phyloP scores from a whole-genome alignment of 805 yeast genomes.

The Candida succiphila region DNA sequence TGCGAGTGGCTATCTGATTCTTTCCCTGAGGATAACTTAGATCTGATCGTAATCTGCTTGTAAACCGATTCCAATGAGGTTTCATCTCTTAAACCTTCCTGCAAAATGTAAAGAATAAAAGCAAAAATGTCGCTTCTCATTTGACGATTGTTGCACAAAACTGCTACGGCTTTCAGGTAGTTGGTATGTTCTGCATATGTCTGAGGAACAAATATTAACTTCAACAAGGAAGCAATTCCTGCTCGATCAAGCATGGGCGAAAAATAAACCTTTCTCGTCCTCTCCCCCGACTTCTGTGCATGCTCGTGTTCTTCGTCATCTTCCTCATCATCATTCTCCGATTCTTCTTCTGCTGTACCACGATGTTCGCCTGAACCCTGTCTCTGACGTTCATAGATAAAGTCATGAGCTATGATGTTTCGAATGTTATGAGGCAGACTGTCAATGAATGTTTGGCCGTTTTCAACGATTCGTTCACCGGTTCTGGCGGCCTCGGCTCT shows the following conservation, averaged over 20 bases:
- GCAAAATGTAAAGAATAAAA: constrained; percentile 54
- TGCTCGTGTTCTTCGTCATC: constrained; percentile 13
- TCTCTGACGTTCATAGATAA: background rate
- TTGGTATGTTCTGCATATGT: constrained; percentile 50
- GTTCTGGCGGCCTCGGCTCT: constrained; percentile 40
- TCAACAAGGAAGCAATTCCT: constrained; percentile 65
- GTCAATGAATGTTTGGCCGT: constrained; percentile 71
- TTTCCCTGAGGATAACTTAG: background rate
- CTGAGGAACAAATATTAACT: constrained; percentile 67
- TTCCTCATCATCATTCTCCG: constrained; percentile 4
- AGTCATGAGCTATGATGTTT: background rate
- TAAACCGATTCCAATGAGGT: constrained; percentile 54
- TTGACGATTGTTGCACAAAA: constrained; percentile 67
- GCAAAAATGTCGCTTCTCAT: constrained; percentile 69
- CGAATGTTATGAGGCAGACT: constrained; percentile 55
- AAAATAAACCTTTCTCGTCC: constrained; percentile 30
- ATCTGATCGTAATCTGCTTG: constrained; percentile 38
- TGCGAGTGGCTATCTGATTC: too few relatives aligned
- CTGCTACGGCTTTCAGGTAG: constrained; percentile 55
- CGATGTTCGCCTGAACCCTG: background rate
- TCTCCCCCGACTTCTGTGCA: constrained; percentile 9
- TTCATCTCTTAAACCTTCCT: constrained; percentile 63
- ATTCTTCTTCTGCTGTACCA: background rate
- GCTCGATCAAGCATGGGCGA: constrained; percentile 65
- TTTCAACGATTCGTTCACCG: constrained; percentile 45